Base-by-base conservation (phyloP, 2,329 filamentous ascomycete species). In the Penicillium sp. region DNA sequence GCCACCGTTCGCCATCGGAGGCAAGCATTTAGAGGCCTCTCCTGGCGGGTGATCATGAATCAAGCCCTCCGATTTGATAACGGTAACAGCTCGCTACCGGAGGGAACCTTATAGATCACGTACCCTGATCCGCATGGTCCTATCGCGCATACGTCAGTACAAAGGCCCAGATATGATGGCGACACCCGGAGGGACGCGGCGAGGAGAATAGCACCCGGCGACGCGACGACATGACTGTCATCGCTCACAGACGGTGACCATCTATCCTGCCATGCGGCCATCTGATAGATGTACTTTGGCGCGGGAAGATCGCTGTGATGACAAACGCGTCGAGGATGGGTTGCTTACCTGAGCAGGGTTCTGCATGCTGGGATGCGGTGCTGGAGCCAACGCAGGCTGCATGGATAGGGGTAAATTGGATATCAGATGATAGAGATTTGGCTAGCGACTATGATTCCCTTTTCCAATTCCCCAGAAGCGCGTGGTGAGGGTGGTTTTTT, bases 281-380 rank as follows among this genome's bases (percentile, higher is more conserved):
- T 59, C 56, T 19, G 16, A 50, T 56, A 44, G 57, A 58, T 63
- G 56, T 64, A 59, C 60, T 13, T 60, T 43, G 57, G 57, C 55
- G 55, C 61, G 61, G 60, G 61, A 62, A 58, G 63, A 59, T 60
- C 49, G 67, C 69, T 68, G 68, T 69, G 66, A 70, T 75, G 73
- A 76, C 73, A 76, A 75, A 75, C 71, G 67, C 64, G 63, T 70
- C 63, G 65, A 64, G 63, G 61, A 68, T 63, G 53, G 54, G 61
- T 60, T 71, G 79, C 82, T 82, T 84, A 85, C 83, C 80, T 84
- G 83, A 78, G 80, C 78, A 75, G 77, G 70, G 61, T 74, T 73
- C 68, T 79, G 79, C 76, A 79, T 79, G 66, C 72, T 75, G 69
- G 76, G 77, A 74, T 80, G 79, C 68, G 79, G 79, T 66, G 79